These are phyloP conservation scores for Candida freyschussii DNA, from an alignment of 1,139 yeast species.

Conservation along the genomic window DNA sequence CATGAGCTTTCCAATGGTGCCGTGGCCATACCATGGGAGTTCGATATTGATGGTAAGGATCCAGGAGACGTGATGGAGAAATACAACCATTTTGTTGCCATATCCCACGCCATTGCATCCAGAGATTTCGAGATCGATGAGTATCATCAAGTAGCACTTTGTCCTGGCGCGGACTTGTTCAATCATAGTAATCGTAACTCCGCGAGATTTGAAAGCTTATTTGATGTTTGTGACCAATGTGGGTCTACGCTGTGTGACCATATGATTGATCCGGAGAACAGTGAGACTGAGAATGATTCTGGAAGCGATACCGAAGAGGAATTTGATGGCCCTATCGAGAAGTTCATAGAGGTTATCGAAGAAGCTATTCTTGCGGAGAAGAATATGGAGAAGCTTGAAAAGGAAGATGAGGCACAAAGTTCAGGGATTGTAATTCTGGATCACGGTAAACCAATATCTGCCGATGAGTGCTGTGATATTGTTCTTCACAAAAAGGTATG, in stretches of 20 bases:
- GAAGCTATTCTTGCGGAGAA: slow-evolving; percentile 11
- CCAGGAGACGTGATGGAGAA: slow-evolving; percentile 18
- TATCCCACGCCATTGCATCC: slow-evolving; percentile 59
- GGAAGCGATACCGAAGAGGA: slow-evolving; percentile 22
- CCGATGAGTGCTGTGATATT: slow-evolving; percentile 56
- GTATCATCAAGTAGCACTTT: slow-evolving; percentile 68
- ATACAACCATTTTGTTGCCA: slow-evolving; percentile 44
- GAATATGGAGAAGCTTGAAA: slow-evolving; percentile 9
- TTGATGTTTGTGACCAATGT: slow-evolving; percentile 67
- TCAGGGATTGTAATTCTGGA: slow-evolving; percentile 39
- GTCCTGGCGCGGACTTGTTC: slow-evolving; percentile 89
- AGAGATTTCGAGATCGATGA: slow-evolving; percentile 78
- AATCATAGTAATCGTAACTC: slow-evolving; percentile 63
- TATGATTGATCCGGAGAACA: slow-evolving; percentile 17
- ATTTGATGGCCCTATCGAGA: slow-evolving; percentile 27
- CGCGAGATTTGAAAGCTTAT: slow-evolving; percentile 71
- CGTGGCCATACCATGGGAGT: slow-evolving; percentile 23
- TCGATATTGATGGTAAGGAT: slow-evolving; percentile 19
- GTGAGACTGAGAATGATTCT: slow-evolving; percentile 20
- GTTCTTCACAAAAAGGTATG: slow-evolving; percentile 24
- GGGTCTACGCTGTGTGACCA: slow-evolving; percentile 56
- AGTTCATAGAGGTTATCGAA: slow-evolving; percentile 20
- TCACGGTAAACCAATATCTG: slow-evolving; percentile 25
- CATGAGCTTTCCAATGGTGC: slow-evolving; percentile 10
- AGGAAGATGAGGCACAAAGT: slow-evolving; percentile 31